Percentiles rank a stretch among this genome's conserved stretches.
Conservation (phyloP, 1,284 basidiomycete species). For the Austroboletus rostrupii region DNA sequence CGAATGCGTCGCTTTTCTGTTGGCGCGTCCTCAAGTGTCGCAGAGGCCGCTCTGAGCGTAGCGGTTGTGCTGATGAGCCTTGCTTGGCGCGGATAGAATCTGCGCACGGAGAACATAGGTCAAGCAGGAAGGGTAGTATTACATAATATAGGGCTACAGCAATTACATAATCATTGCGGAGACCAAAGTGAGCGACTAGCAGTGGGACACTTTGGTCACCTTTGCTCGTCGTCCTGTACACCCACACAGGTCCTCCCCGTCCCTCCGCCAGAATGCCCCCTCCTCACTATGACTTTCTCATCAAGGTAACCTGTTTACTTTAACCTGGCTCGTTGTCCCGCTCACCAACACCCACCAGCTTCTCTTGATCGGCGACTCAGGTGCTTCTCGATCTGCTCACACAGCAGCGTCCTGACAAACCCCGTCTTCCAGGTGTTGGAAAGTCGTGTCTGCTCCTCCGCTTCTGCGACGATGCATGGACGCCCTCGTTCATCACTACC, state of each 20-base stretch:
- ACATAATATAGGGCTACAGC: background rate
- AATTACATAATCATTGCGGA: slow-evolving; percentile 26
- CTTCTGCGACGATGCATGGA: slow-evolving; percentile 99
- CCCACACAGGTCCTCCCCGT: background rate
- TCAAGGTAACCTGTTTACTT: slow-evolving; percentile 59
- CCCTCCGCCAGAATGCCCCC: slow-evolving; percentile 57
- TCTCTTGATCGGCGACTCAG: slow-evolving; percentile 94
- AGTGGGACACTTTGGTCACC: background rate
- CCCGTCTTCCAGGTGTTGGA: slow-evolving; percentile 71
- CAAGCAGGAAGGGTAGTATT: background rate
- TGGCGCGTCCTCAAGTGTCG: background rate
- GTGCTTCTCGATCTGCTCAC: slow-evolving; percentile 37
- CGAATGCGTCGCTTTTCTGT: slow-evolving; percentile 8
- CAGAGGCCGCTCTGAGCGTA: slow-evolving; percentile 4
- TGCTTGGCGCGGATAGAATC: slow-evolving; percentile 3
- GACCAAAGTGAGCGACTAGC: slow-evolving; percentile 7
- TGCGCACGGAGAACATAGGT: slow-evolving; percentile 18
- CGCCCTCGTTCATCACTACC: slow-evolving; percentile 98
- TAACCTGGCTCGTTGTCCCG: background rate
- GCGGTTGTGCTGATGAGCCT: slow-evolving; percentile 7
- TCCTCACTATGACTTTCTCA: slow-evolving; percentile 88
- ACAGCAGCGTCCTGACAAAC: background rate
- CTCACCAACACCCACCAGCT: slow-evolving; percentile 48
- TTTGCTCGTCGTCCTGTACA: background rate
- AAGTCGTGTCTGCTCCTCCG: slow-evolving; percentile 98